phyloP scores from a whole-genome alignment of 2,329 filamentous ascomycete species.

The Penicillium sp. region DNA sequence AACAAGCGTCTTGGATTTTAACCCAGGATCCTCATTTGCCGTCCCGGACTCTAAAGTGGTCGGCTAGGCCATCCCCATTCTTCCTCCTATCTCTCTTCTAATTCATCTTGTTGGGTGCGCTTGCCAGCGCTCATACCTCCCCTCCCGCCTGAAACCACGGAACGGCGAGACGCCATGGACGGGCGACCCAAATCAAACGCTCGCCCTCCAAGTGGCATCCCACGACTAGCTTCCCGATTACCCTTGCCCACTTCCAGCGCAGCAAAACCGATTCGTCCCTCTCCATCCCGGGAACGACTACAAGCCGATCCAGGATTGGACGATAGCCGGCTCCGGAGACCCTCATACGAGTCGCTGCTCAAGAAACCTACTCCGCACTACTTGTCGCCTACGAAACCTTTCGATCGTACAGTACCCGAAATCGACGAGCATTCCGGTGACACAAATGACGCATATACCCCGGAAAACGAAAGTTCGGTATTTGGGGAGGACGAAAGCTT shows the following conservation, averaged over 20 bases:
- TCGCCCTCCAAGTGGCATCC: slow-evolving; percentile 39
- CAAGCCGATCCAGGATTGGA: slow-evolving; percentile 39
- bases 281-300: slow-evolving; percentile 46
- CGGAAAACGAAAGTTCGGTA: slow-evolving; percentile 8
- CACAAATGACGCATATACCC: slow-evolving; percentile 17
- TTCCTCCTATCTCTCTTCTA: too few species aligned
- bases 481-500: slow-evolving; percentile 10
- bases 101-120: too few species aligned
- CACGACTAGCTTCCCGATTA: slow-evolving; percentile 48
- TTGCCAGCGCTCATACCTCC: slow-evolving; percentile 4
- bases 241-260: slow-evolving; percentile 45
- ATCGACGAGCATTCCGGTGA: slow-evolving; percentile 20
- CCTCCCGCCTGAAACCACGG: not conserved
- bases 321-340: slow-evolving; percentile 34
- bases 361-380: slow-evolving; percentile 30
- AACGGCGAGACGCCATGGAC: slow-evolving; percentile 27
- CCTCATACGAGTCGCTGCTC: slow-evolving; percentile 36
- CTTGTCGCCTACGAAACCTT: slow-evolving; percentile 22
- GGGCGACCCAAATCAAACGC: slow-evolving; percentile 26
- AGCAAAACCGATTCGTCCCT: slow-evolving; percentile 41
- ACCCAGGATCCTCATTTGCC: too few species aligned
- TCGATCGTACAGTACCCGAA: slow-evolving; percentile 13
- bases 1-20: too few species aligned
- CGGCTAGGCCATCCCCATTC: too few species aligned
- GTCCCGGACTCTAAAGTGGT: too few species aligned